Base-by-base conservation (phyloP, 1,139 yeast genomes). In the Debaryomyces robertsiae region DNA sequence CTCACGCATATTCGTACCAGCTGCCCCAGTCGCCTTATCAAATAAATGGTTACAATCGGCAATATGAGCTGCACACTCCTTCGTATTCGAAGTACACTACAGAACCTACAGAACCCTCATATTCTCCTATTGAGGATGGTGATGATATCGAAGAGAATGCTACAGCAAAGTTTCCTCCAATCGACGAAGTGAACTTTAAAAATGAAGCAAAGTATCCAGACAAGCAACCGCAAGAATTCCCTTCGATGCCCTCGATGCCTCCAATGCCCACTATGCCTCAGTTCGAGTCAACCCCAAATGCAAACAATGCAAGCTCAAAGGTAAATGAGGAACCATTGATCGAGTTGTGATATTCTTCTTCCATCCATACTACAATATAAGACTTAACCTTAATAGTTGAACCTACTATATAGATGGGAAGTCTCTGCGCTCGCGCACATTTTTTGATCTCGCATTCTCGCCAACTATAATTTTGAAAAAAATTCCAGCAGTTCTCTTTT, bases 281-380 rank as follows among this genome's bases (percentile, higher is more conserved):
- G 11, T n/a, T 16, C 9, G 23, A 13, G 10, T 22, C 25, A 7
- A 14, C 36, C 22, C 10, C 16, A 10, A 17, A 13, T 14, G 18
- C 30, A 30, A 15, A 27, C 18, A 30, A 33, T 11, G 24, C 10
- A 19, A 27, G 30, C 4, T 36, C 38, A 27, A 50, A 50, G 44
- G 19, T 23, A 27, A 44, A 30, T 9, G 55, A 69, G 13, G 73
- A 67, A 42, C 69, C 73, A 18, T 58, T 67, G 45, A 67, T 67
- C 47, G 73, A 67, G 40, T 54, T 67, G 36, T 67, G 56, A 33
- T 25, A 25, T 25, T n/a, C 10, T 6, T 25, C 5, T 4, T 25
- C 28, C 14, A 25, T 25, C 10, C 28, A 25, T 25, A 25, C 28
- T 17, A 9, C 23, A 31, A 11, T 19, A 18, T 31, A 30, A 30